Base-by-base conservation (phyloP, 106 monocot genomes). In the Dendrobium catenatum region DNA sequence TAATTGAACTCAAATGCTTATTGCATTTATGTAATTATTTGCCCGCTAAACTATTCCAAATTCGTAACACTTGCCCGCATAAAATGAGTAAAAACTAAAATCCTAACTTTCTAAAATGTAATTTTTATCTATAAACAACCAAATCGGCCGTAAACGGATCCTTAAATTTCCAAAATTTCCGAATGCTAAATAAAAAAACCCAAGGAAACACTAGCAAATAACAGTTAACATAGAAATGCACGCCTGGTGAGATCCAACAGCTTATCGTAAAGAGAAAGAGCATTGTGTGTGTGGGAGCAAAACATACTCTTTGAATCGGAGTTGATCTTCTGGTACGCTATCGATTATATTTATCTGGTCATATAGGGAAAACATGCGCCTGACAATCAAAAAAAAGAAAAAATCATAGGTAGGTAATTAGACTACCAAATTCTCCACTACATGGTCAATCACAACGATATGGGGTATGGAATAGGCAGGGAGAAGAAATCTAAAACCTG, bases 261-360 rank as follows among this genome's bases (percentile, higher is more conserved):
- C 11, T 74, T n/a, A 44, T 31, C 27, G 9, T 70, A 70, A 37
- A 31, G 27, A 70, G 9, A 74, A 20, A 74, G 43, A 10, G 10
- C 29, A 9, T 74, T 43, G 33, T 29, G 22, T 17, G 9, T 43
- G 33, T 29, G 22, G 26, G 4, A 37, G n/a, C 29, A 16, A 58
- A 42, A 16, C 9, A 54, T 81, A 92, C 94, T 81, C 78, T 85
- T 98, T 86, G 83, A 98, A 98, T 4, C 94, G 94, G 42, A 98
- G 84, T 77, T 98, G 93, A 55, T 86, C 98, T 15, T 98, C 95
- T 9, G 98, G 95, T 68, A 91, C 91, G 77, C 41, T 88, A 79
- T 98, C 95, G 80, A 95, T 95, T 85, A 98, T 93, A 86, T 98
- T 98, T 73, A 98, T 98, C 92, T 98, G 98, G 72, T 98, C 98